These are phyloP conservation scores for Thalassiosira ordinaria DNA, from an alignment of 352 stramenopile genomes.

Conservation along the genomic window DNA sequence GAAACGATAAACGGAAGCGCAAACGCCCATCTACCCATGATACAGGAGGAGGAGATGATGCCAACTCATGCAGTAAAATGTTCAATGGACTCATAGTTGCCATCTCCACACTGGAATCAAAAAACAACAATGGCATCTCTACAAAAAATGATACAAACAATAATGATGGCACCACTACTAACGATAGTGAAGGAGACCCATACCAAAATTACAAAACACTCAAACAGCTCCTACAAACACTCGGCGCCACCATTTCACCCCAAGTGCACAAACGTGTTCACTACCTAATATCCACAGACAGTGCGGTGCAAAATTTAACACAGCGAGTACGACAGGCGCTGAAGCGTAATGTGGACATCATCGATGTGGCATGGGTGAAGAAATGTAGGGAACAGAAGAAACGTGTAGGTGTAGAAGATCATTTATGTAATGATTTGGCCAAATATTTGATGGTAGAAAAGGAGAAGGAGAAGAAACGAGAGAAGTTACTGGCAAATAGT, in stretches of 20 bases:
- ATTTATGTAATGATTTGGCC: slow-evolving; percentile 36
- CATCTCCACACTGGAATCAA: slow-evolving; percentile 43
- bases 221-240: slow-evolving; percentile 15
- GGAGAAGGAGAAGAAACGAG: slow-evolving; percentile 23
- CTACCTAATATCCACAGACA: slow-evolving; percentile 57
- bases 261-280: slow-evolving; percentile 77
- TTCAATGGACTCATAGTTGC: slow-evolving; percentile 52
- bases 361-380: slow-evolving; percentile 68
- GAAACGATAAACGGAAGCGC: neutral
- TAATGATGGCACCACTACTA: neutral
- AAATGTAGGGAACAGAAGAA: slow-evolving; percentile 40
- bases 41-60: neutral
- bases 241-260: slow-evolving; percentile 60
- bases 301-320: slow-evolving; percentile 62
- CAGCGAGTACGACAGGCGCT: slow-evolving; percentile 77
- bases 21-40: neutral
- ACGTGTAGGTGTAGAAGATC: slow-evolving; percentile 34
- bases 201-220: slow-evolving; percentile 49
- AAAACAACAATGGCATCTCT: no score
- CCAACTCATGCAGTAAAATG: slow-evolving; percentile 14
- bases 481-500: no score
- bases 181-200: neutral
- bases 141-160: slow-evolving; percentile 11
- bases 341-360: slow-evolving; percentile 74
- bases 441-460: slow-evolving; percentile 27